Conservation (phyloP, 2,329 filamentous ascomycete species). For the Colletotrichum sp. region DNA sequence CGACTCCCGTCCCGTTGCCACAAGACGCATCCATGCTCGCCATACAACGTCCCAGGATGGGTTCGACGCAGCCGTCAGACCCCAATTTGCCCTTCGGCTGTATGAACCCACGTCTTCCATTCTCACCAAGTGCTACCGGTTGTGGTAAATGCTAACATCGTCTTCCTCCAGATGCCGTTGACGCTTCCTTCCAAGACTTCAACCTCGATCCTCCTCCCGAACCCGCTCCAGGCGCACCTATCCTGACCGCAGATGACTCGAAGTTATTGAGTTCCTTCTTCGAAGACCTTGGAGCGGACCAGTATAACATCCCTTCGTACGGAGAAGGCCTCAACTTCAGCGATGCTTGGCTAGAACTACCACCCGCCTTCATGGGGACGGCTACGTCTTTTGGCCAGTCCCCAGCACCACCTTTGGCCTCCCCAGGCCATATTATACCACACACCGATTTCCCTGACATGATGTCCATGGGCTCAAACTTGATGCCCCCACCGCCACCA, state of each 20-base stretch:
- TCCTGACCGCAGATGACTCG: conserved; percentile 67
- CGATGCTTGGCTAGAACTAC: conserved; percentile 62
- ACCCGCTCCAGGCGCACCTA: conserved; percentile 66
- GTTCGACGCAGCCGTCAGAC: conserved; percentile 61
- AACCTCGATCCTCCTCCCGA: conserved; percentile 64
- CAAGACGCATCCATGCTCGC: conserved; percentile 60
- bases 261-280: conserved; percentile 65
- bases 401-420: conserved; percentile 40
- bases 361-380: conserved; percentile 69
- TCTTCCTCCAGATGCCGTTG: conserved; percentile 46
- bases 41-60: conserved; percentile 63
- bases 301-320: conserved; percentile 54
- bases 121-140: not conserved
- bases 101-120: conserved; percentile 45
- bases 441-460: conserved; percentile 28
- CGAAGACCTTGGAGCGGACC: conserved; percentile 55
- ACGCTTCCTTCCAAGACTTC: conserved; percentile 46
- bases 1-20: conserved; percentile 12
- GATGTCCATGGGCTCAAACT: conserved; percentile 31
- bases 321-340: conserved; percentile 56
- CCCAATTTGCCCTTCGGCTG: conserved; percentile 70
- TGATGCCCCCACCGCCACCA: conserved; percentile 42
- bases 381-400: conserved; percentile 64
- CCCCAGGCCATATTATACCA: conserved; percentile 29
- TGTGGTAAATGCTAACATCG: not conserved